These are phyloP conservation scores for Tetrapisispora phaffii DNA, from an alignment of 805 yeast genomes.

Conservation along the genomic window DNA sequence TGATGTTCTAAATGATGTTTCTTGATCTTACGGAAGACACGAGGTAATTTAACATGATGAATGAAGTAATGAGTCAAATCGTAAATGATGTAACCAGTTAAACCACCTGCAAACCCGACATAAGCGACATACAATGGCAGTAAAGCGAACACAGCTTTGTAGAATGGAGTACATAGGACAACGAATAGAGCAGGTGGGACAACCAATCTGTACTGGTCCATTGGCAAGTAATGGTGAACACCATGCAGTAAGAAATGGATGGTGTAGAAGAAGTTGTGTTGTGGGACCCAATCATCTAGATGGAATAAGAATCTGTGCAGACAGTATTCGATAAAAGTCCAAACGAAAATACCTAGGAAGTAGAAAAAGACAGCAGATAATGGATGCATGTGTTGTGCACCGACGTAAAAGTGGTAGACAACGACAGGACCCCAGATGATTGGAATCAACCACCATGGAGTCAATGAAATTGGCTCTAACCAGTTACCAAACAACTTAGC, in stretches of 20 bases:
- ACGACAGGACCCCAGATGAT: slow-evolving; percentile 78
- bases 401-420: slow-evolving; percentile 49
- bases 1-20: slow-evolving; percentile 94
- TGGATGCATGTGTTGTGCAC: slow-evolving; percentile 40
- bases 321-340: slow-evolving; percentile 87
- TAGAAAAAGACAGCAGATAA: slow-evolving; percentile 48
- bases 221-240: slow-evolving; percentile 92
- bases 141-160: slow-evolving; percentile 60
- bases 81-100: slow-evolving; percentile 84
- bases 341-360: slow-evolving; percentile 72
- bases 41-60: slow-evolving; percentile 81
- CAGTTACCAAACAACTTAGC: slow-evolving; percentile 94
- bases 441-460: slow-evolving; percentile 95
- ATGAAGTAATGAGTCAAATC: slow-evolving; percentile 90
- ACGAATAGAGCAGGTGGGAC: slow-evolving; percentile 90
- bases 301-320: slow-evolving; percentile 92
- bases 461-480: slow-evolving; percentile 79
- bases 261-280: slow-evolving; percentile 61
- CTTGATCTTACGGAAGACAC: slow-evolving; percentile 65
- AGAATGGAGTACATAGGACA: slow-evolving; percentile 68
- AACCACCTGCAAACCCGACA: slow-evolving; percentile 91
- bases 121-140: slow-evolving; percentile 81
- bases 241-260: slow-evolving; percentile 90
- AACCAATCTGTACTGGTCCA: slow-evolving; percentile 88
- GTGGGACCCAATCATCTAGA: slow-evolving; percentile 78